Evolutionary conservation across 1,284 basidiomycete genomes (phyloP), one percentile per base, ranked within the genome.

Genomic region (Malassezia dermatis): DNA sequence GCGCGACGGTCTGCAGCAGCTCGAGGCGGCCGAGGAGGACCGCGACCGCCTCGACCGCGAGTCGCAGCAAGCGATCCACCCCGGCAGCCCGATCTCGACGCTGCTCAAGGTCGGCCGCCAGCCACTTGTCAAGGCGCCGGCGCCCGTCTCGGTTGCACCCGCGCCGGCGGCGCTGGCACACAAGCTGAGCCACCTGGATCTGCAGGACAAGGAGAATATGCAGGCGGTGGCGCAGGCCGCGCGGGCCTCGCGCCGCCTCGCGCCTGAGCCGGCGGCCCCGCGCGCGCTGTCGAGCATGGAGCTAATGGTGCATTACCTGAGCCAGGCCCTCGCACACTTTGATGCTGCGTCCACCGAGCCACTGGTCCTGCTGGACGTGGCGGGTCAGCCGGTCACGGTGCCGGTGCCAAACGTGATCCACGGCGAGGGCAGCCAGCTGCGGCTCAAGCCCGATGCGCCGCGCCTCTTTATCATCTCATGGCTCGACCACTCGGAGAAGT

Each of bases 401-500:
- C 43, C 45, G 6, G 37, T 53, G 21, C 35, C 48, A 1, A 28
- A 56, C 40, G 34, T 69, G 56, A 42, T 49, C 10, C 41, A 57
- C 13, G 58, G 48, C 53, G 64, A 67, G 40, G 58, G 48, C 77
- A 79, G 58, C 51, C 64, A 59, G 80, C 82, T 48, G 70, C 71
- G 4, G 67, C 76, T 61, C 10, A 42, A 50, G 34, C 76, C 85
- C 4, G 80, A 81, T 0, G 80, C 83, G 12, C 87, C 90, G 35
- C 81, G 80, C 51, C 85, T 93, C 13, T 98, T 96, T 76, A 88
- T 98, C 63, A 87, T 88, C 2, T 89, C 87, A 8, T 98, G 93
- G 93, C 86, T 96, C 43, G 93, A 98, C 76, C 95, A 96, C 74
- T 91, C 88, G 75, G 89, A 91, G 76, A 94, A 94, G 78, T 98